Evolutionary conservation across 768 basidiomycete species (phyloP).

Genomic region (Lentinula detonsa): DNA sequence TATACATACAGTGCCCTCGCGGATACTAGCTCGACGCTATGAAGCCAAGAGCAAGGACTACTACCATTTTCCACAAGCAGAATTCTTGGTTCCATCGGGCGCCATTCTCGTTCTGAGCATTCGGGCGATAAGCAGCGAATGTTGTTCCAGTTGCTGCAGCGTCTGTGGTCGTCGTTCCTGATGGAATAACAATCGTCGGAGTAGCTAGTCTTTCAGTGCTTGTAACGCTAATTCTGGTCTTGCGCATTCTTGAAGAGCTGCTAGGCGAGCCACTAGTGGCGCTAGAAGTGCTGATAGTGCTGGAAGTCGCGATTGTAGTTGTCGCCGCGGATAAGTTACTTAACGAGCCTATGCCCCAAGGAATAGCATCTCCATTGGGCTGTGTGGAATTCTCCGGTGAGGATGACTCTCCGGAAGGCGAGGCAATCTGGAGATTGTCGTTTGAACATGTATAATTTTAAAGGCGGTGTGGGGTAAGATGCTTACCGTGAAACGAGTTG

Average conservation of each 20-base stretch:
- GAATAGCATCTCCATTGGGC: conserved; percentile 26
- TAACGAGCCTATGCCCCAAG: conserved; percentile 29
- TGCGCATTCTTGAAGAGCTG: conserved; percentile 1
- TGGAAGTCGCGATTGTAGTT: neutral
- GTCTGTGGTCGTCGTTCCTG: neutral
- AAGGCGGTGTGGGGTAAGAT: neutral
- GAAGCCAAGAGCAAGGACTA: neutral
- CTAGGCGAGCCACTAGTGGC: neutral
- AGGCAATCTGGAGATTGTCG: conserved; percentile 19
- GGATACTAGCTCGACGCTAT: neutral
- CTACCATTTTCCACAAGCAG: neutral
- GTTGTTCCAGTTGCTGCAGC: neutral
- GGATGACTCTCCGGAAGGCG: conserved; percentile 18
- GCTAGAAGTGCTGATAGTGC: neutral
- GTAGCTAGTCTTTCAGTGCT: conserved; percentile 3
- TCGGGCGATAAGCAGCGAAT: neutral
- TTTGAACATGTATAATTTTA: too few relatives aligned
- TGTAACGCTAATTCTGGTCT: neutral
- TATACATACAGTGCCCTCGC: too few relatives aligned
- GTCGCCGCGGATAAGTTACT: neutral
- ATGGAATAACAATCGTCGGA: conserved; percentile 1
- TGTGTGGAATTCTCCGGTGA: conserved; percentile 23
- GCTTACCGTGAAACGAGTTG: conserved; percentile 27
- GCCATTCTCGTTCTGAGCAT: neutral
- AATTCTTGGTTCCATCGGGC: neutral